phyloP scores from a whole-genome alignment of 345 rosid genomes.

The Trapa incisa region DNA sequence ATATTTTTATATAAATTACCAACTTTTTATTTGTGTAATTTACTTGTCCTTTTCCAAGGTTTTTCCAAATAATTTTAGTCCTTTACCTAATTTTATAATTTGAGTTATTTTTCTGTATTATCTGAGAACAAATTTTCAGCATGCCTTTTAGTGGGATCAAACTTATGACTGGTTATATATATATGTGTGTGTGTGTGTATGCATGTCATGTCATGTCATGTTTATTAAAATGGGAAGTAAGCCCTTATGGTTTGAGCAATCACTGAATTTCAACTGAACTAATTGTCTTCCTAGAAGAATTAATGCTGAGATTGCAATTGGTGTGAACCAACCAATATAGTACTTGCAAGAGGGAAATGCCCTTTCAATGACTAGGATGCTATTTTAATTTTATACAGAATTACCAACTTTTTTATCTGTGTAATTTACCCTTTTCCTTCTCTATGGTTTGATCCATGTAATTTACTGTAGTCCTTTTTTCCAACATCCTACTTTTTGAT shows the following conservation, averaged over 20 bases:
- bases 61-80: background rate
- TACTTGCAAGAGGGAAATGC: background rate
- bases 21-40: background rate
- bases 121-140: constrained; percentile 82
- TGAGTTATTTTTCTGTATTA: constrained; percentile 51
- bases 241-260: background rate
- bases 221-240: background rate
- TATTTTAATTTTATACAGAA: background rate
- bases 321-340: background rate
- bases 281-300: background rate
- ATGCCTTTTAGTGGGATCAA: constrained; percentile 78
- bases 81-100: constrained; percentile 8
- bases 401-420: background rate
- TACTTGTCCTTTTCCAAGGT: background rate
- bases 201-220: background rate
- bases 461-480: background rate
- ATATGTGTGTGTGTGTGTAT: background rate
- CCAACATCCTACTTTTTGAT: constrained; percentile 7
- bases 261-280: background rate
- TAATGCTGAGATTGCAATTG: background rate
- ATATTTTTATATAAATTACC: background rate
- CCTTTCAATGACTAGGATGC: background rate
- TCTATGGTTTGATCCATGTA: background rate
- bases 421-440: background rate
- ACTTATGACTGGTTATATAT: constrained; percentile 35